Base-by-base conservation (phyloP, 169 alveolate genomes). In the Prorocentrum cordatum region DNA sequence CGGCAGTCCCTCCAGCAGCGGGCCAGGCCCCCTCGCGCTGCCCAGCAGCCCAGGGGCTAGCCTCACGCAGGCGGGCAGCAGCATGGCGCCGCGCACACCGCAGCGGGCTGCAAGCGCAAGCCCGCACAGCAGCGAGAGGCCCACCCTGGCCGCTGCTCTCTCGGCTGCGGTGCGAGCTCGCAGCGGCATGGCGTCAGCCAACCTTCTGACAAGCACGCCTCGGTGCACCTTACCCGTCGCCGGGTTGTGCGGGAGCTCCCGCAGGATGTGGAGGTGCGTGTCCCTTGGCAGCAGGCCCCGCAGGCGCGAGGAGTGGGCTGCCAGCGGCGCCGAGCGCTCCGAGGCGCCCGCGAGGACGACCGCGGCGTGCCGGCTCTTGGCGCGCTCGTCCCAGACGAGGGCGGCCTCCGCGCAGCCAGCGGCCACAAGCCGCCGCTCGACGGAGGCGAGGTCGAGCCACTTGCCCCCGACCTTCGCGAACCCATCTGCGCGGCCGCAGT, bases 401-500 rank as follows among this genome's bases (percentile, higher is more conserved):
- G 68, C 50, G 12, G 90, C 90, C 42, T 80, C 90, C 29, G 36
- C 26, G 79, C 90, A 80, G 29, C 90, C 90, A 5, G 90, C 77
- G 20, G 31, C 50, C 50, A 45, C 67, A 27, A 80, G 36, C 29
- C 54, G 31, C 54, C 79, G 90, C 62, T 80, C 90, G 67, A 45
- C 2, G 27, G 27, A 10, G 5, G 33, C 59, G 5, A 36, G n/a
- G 9, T 1, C 67, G 16, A 10, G 32, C 61, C 61, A 14, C n/a
- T 3, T 47, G 5, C 61, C 5, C 9, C n/a, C 31, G 45, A 62
- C 87, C 90, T 80, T 80, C 54, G 90, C 90, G 54, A 80, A 80
- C 80, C 90, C 90, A 29, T 80, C 90, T 1, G 90, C 90, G 14
- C 90, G 90, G 39, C 90, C 90, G 31, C 90, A 80, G 33, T 80